Base-by-base conservation (phyloP, 306 rosid genomes). In the Cicer judaicum region DNA sequence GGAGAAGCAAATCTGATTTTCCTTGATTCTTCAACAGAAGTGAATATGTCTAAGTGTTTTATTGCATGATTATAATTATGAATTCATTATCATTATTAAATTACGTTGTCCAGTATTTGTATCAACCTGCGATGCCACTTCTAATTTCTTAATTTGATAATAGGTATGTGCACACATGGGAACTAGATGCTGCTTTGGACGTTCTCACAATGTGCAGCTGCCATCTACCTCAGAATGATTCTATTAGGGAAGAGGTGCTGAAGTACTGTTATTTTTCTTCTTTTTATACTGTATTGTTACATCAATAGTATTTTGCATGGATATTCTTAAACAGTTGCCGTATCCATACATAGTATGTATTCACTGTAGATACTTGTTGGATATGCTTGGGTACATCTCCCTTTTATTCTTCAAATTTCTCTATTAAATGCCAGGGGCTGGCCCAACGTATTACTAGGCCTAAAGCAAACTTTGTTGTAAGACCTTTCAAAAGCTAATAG, bases 191-290 rank as follows among this genome's bases (percentile, higher is more conserved):
- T 83, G 97, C 98, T 71, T 83, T 93, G 86, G 97, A 93, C 76
- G 98, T 89, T 81, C 96, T 93, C 64, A 93, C 96, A 52, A 91
- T 93, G 98, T 93, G 98, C 87, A 80, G 90, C 84, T 93, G 98
- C 88, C 98, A 93, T 88, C 89, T 93, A 36, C 85, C 91, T 67
- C 88, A 83, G 70, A 79, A 73, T 68, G 90, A 89, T 82, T 78
- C 84, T 29, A 74, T 83, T 50, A 88, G 87, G 78, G 84, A 90
- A 52, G 84, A 93, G 97, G 98, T 93, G 78, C 69, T 69, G 62
- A 62, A 55, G 67, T 77, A 50, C 65, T n/a, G 6, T 85, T 56
- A 21, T 73, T 78, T 50, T 62, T 68, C 11, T 62, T 68, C 11
- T 81, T 63, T 65, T 55, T 13, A 54, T 73, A 21, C 19, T 64